These are phyloP conservation scores for Pulveroboletus sp. DNA, from an alignment of 768 basidiomycete genomes.

Conservation along the genomic window DNA sequence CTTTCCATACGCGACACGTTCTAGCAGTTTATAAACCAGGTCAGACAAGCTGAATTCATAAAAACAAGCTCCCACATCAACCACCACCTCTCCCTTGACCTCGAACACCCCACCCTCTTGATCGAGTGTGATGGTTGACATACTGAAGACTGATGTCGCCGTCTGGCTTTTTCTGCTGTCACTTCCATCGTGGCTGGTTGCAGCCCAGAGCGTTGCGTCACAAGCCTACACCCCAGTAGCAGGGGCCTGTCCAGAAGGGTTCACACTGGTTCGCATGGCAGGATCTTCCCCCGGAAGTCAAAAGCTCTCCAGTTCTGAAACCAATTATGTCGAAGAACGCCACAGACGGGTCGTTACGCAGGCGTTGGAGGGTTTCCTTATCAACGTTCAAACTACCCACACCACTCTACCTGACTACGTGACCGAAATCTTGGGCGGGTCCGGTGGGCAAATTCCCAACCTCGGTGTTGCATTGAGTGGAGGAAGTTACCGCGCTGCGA, in stretches of 20 bases:
- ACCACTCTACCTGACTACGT: slow-evolving; percentile 33
- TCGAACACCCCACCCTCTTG: neutral
- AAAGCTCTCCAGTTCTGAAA: slow-evolving; percentile 34
- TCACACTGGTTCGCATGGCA: slow-evolving; percentile 28
- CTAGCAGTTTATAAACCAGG: neutral
- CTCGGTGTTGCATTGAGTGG: slow-evolving; percentile 51
- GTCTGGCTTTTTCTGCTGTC: slow-evolving; percentile 14
- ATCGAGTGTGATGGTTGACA: neutral
- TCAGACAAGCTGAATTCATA: no score
- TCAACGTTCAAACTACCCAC: slow-evolving; percentile 31
- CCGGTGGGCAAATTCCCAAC: slow-evolving; percentile 27
- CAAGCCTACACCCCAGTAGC: slow-evolving; percentile 22
- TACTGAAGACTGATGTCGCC: neutral
- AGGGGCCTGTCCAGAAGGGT: slow-evolving; percentile 18
- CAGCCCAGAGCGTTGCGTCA: slow-evolving; percentile 24
- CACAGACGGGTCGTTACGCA: slow-evolving; percentile 31
- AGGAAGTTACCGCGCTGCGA: slow-evolving; percentile 53
- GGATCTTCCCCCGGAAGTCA: slow-evolving; percentile 25
- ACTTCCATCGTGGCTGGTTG: slow-evolving; percentile 1
- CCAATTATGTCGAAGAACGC: slow-evolving; percentile 33
- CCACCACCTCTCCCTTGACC: no score
- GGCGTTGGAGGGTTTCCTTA: slow-evolving; percentile 39
- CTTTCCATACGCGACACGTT: neutral
- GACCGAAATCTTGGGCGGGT: slow-evolving; percentile 25
- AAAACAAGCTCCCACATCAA: no score